Evolutionary conservation across 2,329 filamentous ascomycete genomes (phyloP), one percentile per base, ranked within the genome.

Genomic region (Fusarium fujikuroi): DNA sequence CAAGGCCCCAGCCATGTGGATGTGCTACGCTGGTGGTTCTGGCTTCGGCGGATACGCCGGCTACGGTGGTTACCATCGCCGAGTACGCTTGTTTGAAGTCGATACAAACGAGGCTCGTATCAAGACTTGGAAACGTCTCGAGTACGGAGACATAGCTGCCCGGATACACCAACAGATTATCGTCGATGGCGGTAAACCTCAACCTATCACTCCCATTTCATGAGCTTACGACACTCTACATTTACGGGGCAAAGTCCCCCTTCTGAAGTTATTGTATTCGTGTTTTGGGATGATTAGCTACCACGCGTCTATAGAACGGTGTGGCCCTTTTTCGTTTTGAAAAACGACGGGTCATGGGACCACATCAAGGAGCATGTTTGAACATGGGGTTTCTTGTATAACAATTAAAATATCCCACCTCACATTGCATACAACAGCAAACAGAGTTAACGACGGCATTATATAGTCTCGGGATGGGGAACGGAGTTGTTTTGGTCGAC

Each of bases 31-130:
- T 14, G 96, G 96, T 37, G 96, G 93, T 32, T 90, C 91, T 34
- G 96, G 96, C 3, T 97, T 99, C 77, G 96, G 96, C 62, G 96
- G 96, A 0, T 99, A 99, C 80, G 96, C 93, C 25, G 95, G 95
- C 10, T 98, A 98, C 80, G 92, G 91, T 46, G 92, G 92, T 8
- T 98, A 93, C 80, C 88, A 95, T 78, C 92, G 96, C 32, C 91
- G 95, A 36, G 88, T 98, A 60, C 89, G 96, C 53, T 88, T 99
- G 47, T 99, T 96, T 80, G 95, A 98, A 76, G 90, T 99, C 57
- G 95, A 99, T 81, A 93, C 95, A 83, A 97, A 97, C 79, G 91
- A 93, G 67, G 95, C 93, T 12, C 90, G 94, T 52, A 95, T 99
- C 75, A 91, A 89, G 54, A 99, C 95, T 1, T 99, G 95, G 89